Conservation (phyloP, 257 asterid species). For the Scutellaria barbata region DNA sequence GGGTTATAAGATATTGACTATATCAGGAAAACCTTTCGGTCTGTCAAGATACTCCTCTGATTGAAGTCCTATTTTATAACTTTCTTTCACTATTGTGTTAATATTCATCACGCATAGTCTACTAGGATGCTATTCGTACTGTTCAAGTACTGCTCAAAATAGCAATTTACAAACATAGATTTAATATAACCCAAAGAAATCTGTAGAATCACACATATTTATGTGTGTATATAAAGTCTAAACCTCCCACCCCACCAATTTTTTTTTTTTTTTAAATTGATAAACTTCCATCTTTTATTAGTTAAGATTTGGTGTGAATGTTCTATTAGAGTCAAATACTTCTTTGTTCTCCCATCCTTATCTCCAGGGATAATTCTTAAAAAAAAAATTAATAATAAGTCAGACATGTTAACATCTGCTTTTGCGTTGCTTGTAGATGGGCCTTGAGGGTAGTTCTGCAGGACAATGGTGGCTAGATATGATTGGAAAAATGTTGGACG, state of each 20-base stretch:
- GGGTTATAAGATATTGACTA: too few species aligned
- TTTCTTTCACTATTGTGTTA: neutral
- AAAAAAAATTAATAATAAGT: neutral
- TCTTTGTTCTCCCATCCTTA: neutral
- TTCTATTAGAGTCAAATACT: neutral
- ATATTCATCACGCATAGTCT: neutral
- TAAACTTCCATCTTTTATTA: neutral
- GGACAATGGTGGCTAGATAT: constrained; percentile 99
- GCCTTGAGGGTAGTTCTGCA: constrained; percentile 94
- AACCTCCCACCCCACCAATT: neutral
- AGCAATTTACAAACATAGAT: neutral
- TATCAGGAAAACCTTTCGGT: neutral
- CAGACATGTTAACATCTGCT: constrained; percentile 13
- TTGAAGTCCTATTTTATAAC: neutral
- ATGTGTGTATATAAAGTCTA: constrained; percentile 1
- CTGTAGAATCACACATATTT: neutral
- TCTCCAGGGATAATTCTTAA: neutral
- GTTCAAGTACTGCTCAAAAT: neutral
- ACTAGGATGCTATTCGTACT: neutral
- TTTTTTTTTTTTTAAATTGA: too few species aligned
- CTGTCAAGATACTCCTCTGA: neutral
- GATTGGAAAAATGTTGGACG: constrained; percentile 92
- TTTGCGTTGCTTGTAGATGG: constrained; percentile 69
- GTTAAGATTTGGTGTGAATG: constrained; percentile 18
- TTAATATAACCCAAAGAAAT: neutral